Evolutionary conservation across 2,329 filamentous ascomycete species (phyloP).

Genomic region (Ascochyta fabae): DNA sequence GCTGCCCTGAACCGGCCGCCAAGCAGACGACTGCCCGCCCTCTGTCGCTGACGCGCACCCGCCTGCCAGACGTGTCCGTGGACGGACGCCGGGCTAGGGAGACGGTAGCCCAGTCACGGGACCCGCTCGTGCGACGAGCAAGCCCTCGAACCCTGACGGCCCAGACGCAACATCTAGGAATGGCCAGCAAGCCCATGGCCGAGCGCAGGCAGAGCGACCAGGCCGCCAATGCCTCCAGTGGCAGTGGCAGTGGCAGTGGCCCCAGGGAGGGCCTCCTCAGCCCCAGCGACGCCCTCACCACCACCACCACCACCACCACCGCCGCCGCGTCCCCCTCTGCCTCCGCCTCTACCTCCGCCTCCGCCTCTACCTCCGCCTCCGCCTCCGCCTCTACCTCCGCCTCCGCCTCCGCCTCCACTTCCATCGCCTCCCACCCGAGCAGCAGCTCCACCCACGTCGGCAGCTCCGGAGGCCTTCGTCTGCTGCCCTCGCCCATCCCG

Average conservation of each 20-base stretch:
- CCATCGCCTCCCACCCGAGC: slow-evolving; percentile 18
- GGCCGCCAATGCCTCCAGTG: slow-evolving; percentile 26
- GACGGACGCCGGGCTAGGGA: slow-evolving; percentile 13
- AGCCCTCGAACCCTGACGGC: slow-evolving; percentile 22
- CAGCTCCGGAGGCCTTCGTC: slow-evolving; percentile 19
- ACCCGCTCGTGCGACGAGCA: slow-evolving; percentile 29
- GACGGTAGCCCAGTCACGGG: slow-evolving; percentile 15
- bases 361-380: slow-evolving; percentile 21
- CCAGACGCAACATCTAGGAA: slow-evolving; percentile 23
- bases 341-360: background rate
- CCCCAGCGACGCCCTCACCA: slow-evolving; percentile 26
- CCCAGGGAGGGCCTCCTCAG: slow-evolving; percentile 21
- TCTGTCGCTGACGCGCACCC: slow-evolving; percentile 17
- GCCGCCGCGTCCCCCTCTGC: too few species aligned
- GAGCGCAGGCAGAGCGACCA: slow-evolving; percentile 39
- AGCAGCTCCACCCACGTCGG: slow-evolving; percentile 16
- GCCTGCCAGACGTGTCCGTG: slow-evolving; percentile 11
- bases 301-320: slow-evolving; percentile 7
- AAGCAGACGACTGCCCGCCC: slow-evolving; percentile 8
- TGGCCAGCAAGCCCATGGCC: slow-evolving; percentile 40
- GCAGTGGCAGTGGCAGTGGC: background rate
- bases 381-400: background rate
- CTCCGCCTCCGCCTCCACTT: slow-evolving; percentile 21
- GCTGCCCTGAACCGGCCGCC: slow-evolving; percentile 11
- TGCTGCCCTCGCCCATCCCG: slow-evolving; percentile 44